Evolutionary conservation across 306 rosid genomes (phyloP).

Genomic region (Malus domestica): ASM211411v1 NC_041790.1:13137501-13138000

Average conservation of each 20-base stretch:
- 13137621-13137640: constrained; percentile 35
- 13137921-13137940: not conserved
- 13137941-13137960: not conserved
- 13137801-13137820: constrained; percentile 17
- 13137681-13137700: constrained; percentile 38
- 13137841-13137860: constrained; percentile 26
- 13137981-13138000: not conserved
- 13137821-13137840: constrained; percentile 19
- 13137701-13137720: constrained; percentile 38
- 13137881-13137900: not conserved
- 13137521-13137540: constrained; percentile 41
- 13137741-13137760: constrained; percentile 65
- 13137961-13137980: not conserved
- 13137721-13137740: constrained; percentile 40
- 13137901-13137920: not conserved
- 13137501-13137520: constrained; percentile 40
- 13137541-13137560: constrained; percentile 43
- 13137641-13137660: constrained; percentile 29
- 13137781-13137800: constrained; percentile 78
- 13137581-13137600: constrained; percentile 27
- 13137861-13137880: constrained; percentile 31
- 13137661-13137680: constrained; percentile 31
- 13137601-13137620: constrained; percentile 30
- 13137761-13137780: constrained; percentile 65
- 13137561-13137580: constrained; percentile 46